phyloP scores from a whole-genome alignment of 2,329 filamentous ascomycete species.

The Sarocladiaceae sp. region DNA sequence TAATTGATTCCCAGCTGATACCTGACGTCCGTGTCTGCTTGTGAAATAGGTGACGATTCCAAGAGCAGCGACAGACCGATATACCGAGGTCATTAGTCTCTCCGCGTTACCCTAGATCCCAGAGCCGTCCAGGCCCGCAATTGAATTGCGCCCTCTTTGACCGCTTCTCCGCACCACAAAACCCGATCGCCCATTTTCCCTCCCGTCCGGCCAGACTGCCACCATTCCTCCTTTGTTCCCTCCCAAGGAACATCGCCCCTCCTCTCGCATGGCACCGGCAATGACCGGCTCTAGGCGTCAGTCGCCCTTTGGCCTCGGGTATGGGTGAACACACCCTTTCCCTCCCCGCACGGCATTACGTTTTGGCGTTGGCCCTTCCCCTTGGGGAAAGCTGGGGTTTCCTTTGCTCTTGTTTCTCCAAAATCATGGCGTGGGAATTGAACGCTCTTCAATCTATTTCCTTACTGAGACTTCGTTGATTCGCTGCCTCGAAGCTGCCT shows the following conservation, averaged over 20 bases:
- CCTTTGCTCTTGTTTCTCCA: background rate
- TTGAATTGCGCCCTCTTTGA: conserved; percentile 3
- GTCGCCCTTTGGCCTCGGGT: conserved; percentile 9
- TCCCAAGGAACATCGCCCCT: background rate
- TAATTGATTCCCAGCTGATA: conserved; percentile 3
- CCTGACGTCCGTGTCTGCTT: too few species aligned
- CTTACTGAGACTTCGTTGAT: too few species aligned
- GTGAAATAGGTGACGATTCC: too few species aligned
- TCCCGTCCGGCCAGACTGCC: background rate
- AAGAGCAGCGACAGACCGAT: too few species aligned
- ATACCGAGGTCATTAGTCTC: too few species aligned
- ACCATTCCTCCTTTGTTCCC: background rate
- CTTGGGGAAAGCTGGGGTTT: too few species aligned
- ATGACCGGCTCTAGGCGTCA: conserved; percentile 11
- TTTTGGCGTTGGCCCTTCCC: background rate
- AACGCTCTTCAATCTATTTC: background rate
- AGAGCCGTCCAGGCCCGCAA: too few species aligned
- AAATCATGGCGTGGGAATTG: background rate
- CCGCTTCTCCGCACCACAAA: conserved; percentile 6
- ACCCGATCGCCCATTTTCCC: background rate
- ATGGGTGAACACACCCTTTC: conserved; percentile 7
- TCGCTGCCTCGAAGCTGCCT: too few species aligned
- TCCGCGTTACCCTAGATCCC: too few species aligned
- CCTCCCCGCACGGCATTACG: background rate
- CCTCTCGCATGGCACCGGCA: conserved; percentile 10